Base-by-base conservation (phyloP, 129 eudicot genomes). In the Flaveria sonorensis region DNA sequence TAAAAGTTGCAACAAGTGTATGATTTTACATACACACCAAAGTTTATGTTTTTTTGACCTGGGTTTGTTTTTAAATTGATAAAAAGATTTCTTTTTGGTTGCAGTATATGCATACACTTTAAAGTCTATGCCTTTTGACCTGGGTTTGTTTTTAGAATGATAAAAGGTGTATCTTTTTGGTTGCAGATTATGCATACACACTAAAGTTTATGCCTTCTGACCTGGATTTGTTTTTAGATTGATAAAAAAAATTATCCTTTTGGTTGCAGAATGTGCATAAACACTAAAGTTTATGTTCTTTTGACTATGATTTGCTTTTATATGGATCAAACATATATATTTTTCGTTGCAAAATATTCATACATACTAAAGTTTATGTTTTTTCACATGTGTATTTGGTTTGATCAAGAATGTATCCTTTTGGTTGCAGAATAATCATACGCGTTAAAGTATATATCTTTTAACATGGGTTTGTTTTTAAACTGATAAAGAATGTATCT, bases 101-200 rank as follows among this genome's bases (percentile, higher is more conserved):
- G 76, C 85, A 93, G 95, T 84, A 73, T 93, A 93, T 69, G 96
- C 96, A 6, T 92, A 90, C 94, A 88, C 96, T 1, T 85, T 92
- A 36, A 36, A 36, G 40, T 4, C 40, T n/a, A 7, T 68, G 28
- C 47, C 21, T 60, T 74, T 21, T 52, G 14, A 52, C 55, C 28
- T 14, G 73, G 68, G 20, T 77, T 70, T 55, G 32, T 68, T 77
- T 52, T 55, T 7, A 36, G 24, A 60, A 8, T 74, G 45, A 43
- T 43, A 21, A 15, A 23, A 52, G 7, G 11, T 24, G 24, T 6
- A 11, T 74, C 18, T 77, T 71, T 28, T 8, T 36, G 39, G 42
- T 71, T 76, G 74, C 85, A 93, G 92, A 85, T 72, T 93, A 93
- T 69, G 96, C 96, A n/a, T n/a, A 6, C 90, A 86, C 94, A 90